phyloP scores from a whole-genome alignment of 2,329 filamentous ascomycete genomes.

The Arthrocladium fulminans region DNA sequence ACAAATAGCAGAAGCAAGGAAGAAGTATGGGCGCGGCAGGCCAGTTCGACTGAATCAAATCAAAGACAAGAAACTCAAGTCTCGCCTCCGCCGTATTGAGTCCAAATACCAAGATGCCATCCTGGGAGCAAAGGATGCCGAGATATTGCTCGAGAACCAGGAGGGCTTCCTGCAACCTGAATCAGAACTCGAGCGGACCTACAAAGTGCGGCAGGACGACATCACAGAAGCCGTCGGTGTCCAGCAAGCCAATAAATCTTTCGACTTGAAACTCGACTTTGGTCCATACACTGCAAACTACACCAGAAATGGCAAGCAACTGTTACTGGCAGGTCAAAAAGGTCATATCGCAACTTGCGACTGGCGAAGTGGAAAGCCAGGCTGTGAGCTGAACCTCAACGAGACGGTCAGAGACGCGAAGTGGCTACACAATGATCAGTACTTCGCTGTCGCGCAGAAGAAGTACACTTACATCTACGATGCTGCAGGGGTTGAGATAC shows the following conservation, averaged over 20 bases:
- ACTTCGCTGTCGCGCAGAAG: conserved; percentile 92
- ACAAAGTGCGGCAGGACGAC: conserved; percentile 83
- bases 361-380: conserved; percentile 84
- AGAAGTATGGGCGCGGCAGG: conserved; percentile 75
- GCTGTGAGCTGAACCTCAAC: conserved; percentile 80
- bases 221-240: conserved; percentile 65
- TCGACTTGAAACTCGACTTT: conserved; percentile 74
- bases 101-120: conserved; percentile 72
- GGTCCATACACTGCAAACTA: conserved; percentile 88
- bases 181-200: conserved; percentile 79
- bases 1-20: conserved; percentile 48
- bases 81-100: conserved; percentile 70
- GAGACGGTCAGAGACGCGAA: conserved; percentile 84
- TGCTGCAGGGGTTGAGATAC: conserved; percentile 77
- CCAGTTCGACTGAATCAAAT: conserved; percentile 63
- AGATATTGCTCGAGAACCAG: conserved; percentile 83
- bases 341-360: conserved; percentile 95
- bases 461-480: conserved; percentile 97
- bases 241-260: conserved; percentile 83
- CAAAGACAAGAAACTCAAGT: conserved; percentile 81
- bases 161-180: conserved; percentile 83
- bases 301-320: conserved; percentile 74
- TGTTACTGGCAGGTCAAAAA: conserved; percentile 79
- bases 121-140: conserved; percentile 82
- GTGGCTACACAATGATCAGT: conserved; percentile 90